These are phyloP conservation scores for Herpetospermum pedunculosum DNA, from an alignment of 306 rosid genomes.

Conservation along the genomic window DNA sequence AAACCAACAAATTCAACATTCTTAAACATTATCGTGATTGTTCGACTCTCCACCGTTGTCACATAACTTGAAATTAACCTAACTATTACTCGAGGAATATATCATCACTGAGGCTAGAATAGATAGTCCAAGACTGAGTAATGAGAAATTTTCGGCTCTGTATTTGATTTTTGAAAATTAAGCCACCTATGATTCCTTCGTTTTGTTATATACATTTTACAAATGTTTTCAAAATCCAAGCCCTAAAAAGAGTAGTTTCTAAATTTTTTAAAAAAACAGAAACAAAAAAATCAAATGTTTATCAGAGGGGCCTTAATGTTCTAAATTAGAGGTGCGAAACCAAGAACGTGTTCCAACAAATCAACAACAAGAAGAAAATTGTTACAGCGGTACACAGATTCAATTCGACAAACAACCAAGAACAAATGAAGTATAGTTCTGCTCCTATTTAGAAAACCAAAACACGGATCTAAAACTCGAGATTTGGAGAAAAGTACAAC, in stretches of 20 bases:
- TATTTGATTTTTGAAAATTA: too few species aligned
- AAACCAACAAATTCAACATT: not conserved
- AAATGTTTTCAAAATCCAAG: too few species aligned
- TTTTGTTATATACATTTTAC: too few species aligned
- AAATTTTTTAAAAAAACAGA: too few species aligned
- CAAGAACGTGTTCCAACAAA: not conserved
- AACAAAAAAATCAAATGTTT: too few species aligned
- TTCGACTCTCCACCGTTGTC: not conserved
- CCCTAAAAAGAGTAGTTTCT: too few species aligned
- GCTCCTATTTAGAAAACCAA: not conserved
- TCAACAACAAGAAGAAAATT: not conserved
- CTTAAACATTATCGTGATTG: not conserved
- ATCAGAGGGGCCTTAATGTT: too few species aligned
- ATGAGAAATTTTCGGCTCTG: not conserved
- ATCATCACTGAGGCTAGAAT: not conserved
- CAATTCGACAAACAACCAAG: not conserved
- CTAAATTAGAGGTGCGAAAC: too few species aligned
- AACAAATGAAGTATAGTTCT: not conserved
- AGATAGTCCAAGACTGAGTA: not conserved
- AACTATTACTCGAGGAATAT: not conserved
- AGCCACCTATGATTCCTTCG: too few species aligned
- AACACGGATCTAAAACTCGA: conserved; percentile 1
- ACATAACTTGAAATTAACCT: not conserved
- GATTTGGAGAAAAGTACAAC: not conserved
- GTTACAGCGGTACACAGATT: not conserved